Percentiles rank a stretch among this genome's conserved stretches.
phyloP scores from a whole-genome alignment of 805 yeast genomes.

The Candida lessepsii region DNA sequence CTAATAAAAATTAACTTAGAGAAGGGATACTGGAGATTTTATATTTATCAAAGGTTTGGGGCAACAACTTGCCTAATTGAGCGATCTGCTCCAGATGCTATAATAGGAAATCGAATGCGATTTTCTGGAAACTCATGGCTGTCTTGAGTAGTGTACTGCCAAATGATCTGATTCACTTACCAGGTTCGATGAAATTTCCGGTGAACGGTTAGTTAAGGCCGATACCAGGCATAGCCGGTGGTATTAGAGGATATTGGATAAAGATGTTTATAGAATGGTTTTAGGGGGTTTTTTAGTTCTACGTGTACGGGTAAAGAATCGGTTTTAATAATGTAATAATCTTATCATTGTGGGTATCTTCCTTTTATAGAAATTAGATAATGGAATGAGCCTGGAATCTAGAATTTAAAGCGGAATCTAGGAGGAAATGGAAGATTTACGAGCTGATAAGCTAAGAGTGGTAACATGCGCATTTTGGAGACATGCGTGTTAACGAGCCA shows the following conservation, averaged over 20 bases:
- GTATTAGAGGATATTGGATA: too few relatives aligned
- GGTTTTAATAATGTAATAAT: too few relatives aligned
- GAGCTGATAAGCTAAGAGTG: not conserved
- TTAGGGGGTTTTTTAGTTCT: too few relatives aligned
- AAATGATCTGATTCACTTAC: not conserved
- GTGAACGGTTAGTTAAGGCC: too few relatives aligned
- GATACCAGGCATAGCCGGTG: too few relatives aligned
- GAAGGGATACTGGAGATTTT: not conserved
- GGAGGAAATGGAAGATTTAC: not conserved
- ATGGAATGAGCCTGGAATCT: not conserved
- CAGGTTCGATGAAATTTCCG: not conserved
- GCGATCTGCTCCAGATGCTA: conserved; percentile 4
- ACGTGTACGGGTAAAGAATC: too few relatives aligned
- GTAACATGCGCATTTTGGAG: not conserved
- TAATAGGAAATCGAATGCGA: conserved; percentile 3
- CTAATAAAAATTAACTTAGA: too few relatives aligned
- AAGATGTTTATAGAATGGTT: too few relatives aligned
- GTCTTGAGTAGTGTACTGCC: too few relatives aligned
- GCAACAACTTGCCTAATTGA: conserved; percentile 4
- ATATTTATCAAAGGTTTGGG: not conserved
- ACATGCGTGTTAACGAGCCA: too few relatives aligned
- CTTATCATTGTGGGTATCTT: not conserved
- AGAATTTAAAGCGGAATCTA: too few relatives aligned
- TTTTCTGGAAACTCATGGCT: too few relatives aligned
- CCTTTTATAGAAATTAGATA: not conserved